Base-by-base conservation (phyloP, 164 flowering plant genomes). In the Umbellularia californica region DNA sequence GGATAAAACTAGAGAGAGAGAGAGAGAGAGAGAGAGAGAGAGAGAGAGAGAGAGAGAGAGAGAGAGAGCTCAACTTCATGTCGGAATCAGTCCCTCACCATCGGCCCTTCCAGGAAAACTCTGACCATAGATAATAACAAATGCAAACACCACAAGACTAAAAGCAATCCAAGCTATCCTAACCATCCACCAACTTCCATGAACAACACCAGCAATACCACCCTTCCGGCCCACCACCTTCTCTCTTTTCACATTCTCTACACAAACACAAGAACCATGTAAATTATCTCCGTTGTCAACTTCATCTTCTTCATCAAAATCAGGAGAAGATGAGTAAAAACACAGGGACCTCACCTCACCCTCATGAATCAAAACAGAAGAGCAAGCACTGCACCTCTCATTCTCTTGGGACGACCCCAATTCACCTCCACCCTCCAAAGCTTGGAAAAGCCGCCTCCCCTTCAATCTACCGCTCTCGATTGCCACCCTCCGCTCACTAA, bases 71-170 rank as follows among this genome's bases (percentile, higher is more conserved):
- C 64, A 60, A 60, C 69, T 71, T 79, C 75, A 80, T 41, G 79
- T 80, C 7, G 79, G 82, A 65, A 68, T 41, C 12, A 12, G 19
- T 7, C 12, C 25, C 30, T 30, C 69, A 50, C 50, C 33, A 47
- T 27, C 65, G 69, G 72, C 66, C 22, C 69, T 9, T 58, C 65
- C 78, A 64, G 65, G 74, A 71, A 69, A 55, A 17, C 70, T 64
- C 30, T 33, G 72, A 50, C 24, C 3, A 13, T 15, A 50, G 27
- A 77, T 75, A 3, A 77, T 69, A 47, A 70, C 77, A 30, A 77
- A 1, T 3, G 76, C 71, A 63, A 77, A 68, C 13, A 71, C 22
- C 80, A 80, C 10, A 3, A 80, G 73, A 41, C 75, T 15, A 68
- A 75, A 2, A 2, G 74, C 68, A 69, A 77, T 25, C 65, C 76